Conservation (phyloP, 306 rosid species). For the Ammopiptanthus mongolicus region DNA sequence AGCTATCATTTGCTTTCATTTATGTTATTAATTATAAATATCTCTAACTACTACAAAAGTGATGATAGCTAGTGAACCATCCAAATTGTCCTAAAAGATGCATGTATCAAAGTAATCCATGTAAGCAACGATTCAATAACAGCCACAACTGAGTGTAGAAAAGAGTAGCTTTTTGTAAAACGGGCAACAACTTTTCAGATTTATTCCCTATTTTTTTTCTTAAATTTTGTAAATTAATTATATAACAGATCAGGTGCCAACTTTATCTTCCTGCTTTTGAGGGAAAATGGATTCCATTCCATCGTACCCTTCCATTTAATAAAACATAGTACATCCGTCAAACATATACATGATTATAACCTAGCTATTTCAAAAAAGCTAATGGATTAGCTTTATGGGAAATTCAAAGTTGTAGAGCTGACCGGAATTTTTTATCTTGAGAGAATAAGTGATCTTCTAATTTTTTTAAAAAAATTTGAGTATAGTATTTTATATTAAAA, state of each 20-base stretch:
- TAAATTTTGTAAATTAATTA: not conserved
- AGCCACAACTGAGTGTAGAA: conserved; percentile 33
- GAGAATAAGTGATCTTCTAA: not conserved
- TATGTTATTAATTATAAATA: not conserved
- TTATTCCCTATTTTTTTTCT: conserved; percentile 14
- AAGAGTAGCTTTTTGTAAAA: conserved; percentile 44
- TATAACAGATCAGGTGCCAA: conserved; percentile 19
- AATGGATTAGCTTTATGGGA: not conserved
- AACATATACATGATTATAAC: conserved; percentile 16
- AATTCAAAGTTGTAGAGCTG: not conserved
- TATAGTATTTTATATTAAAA: too few species aligned
- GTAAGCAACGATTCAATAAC: conserved; percentile 32
- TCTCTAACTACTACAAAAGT: not conserved
- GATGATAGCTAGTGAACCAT: conserved; percentile 18
- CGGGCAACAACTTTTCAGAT: conserved; percentile 52
- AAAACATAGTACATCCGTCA: conserved; percentile 33
- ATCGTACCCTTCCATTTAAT: conserved; percentile 27
- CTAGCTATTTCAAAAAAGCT: not conserved
- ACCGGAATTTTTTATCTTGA: not conserved
- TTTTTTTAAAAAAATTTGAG: not conserved
- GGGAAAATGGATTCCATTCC: conserved; percentile 51
- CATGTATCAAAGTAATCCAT: conserved; percentile 14
- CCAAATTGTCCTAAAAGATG: conserved; percentile 40
- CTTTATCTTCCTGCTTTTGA: conserved; percentile 66
- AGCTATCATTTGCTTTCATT: not conserved